Percentiles rank a stretch among this genome's conserved stretches.
These are phyloP conservation scores for Sextonia rubra DNA, from an alignment of 164 flowering plant genomes.

Conservation along the genomic window DNA sequence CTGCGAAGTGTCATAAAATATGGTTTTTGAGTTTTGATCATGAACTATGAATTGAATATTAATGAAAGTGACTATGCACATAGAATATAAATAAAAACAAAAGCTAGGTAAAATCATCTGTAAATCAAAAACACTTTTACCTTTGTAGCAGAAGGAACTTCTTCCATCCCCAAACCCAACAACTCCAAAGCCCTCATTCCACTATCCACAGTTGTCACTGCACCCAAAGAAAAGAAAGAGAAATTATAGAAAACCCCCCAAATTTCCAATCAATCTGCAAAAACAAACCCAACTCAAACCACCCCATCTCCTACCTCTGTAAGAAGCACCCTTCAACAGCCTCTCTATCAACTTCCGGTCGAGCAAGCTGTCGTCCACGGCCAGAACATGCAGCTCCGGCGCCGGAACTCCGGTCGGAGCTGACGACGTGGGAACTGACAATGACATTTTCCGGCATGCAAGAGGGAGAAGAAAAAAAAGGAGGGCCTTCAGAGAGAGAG, in stretches of 20 bases:
- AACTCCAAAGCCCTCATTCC: slow-evolving; percentile 22
- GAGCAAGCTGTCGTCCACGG: slow-evolving; percentile 19
- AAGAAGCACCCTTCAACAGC: slow-evolving; percentile 13
- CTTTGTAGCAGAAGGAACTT: slow-evolving; percentile 2
- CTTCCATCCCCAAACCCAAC: slow-evolving; percentile 16
- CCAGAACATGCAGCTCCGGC: slow-evolving; percentile 14
- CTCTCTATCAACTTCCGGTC: slow-evolving; percentile 17
- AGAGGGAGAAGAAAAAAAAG: neutral
- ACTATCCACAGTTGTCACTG: slow-evolving; percentile 24
- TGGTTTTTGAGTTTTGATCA: neutral
- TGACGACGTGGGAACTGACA: neutral
- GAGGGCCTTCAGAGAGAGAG: neutral
- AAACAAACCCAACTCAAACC: neutral
- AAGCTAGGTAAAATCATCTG: neutral
- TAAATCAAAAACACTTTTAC: slow-evolving; percentile 1
- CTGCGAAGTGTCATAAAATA: too few relatives aligned
- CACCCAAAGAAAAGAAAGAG: neutral
- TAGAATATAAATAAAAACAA: neutral
- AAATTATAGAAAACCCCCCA: neutral
- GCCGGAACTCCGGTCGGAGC: neutral
- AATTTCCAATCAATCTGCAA: neutral
- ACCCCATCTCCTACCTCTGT: slow-evolving; percentile 8
- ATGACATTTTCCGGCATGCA: neutral
- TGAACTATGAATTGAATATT: neutral
- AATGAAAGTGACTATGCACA: neutral